Conservation (phyloP, 2,329 filamentous ascomycete species). For the Cladosporium sp. region DNA sequence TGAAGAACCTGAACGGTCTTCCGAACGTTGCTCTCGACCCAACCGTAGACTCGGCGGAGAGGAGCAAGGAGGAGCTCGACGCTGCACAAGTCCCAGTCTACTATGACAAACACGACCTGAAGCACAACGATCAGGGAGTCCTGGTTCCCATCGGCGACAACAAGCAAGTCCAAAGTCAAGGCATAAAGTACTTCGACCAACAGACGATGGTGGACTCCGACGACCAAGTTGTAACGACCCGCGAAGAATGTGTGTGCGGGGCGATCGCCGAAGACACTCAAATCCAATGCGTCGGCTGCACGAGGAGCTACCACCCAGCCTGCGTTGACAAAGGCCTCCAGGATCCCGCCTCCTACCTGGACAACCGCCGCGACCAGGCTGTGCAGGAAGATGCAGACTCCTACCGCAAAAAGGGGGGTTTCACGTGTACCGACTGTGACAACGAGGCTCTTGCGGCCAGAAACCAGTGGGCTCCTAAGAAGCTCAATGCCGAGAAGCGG, state of each 20-base stretch:
- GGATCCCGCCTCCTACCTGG: background rate
- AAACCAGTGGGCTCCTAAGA: background rate
- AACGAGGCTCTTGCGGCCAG: background rate
- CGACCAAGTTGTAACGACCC: background rate
- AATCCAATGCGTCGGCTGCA: background rate
- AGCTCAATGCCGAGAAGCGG: background rate
- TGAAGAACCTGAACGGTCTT: background rate
- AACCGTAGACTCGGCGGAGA: background rate
- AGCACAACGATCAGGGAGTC: background rate
- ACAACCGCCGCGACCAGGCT: background rate
- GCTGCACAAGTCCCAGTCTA: background rate
- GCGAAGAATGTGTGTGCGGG: background rate
- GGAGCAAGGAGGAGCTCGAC: background rate
- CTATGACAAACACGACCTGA: background rate
- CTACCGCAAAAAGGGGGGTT: background rate
- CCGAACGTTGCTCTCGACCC: background rate
- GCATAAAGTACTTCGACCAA: background rate
- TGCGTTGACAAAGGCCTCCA: background rate
- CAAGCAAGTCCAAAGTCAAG: background rate
- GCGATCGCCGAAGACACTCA: background rate
- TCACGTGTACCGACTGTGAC: background rate
- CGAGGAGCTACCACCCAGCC: background rate
- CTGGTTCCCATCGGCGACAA: background rate
- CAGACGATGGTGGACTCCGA: background rate
- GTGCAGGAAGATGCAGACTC: background rate